Evolutionary conservation across 108 stramenopile genomes (phyloP), one percentile per base, ranked within the genome.

Genomic region (Cyclotella sp.): DNA sequence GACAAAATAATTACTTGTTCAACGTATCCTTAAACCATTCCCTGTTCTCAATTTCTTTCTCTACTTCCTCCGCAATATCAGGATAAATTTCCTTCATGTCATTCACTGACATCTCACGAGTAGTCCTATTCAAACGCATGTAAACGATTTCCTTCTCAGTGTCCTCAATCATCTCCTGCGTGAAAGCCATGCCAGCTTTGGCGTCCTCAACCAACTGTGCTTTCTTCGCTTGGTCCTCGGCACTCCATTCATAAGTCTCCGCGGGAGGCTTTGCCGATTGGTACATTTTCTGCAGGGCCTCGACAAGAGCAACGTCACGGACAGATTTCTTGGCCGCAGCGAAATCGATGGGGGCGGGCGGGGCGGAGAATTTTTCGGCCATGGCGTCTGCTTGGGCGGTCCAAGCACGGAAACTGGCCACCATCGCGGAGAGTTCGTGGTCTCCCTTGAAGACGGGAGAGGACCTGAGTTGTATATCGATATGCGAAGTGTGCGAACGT

Each of bases 11-110:
- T 72, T 78, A 83, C 63, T 85, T 68, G 26, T 57, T 65, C 63
- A 82, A 63, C 3, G 82, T 78, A 81, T 95, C 95, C 86, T 93
- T 95, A 88, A 95, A 95, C 95, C 95, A 95, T 71, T 93, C 89
- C 79, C 95, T 93, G 30, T 85, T 76, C 72, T 93, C 92, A 70
- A 95, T 89, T 72, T 95, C 95, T 46, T 89, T 84, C 72, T 93
- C 91, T 40, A 91, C 87, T 71, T 95, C 92, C 65, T 93, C 92
- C 21, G 90, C 91, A 70, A 95, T 90, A 57, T 89, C 89, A n/a
- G 95, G 95, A 77, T 95, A 93, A 78, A 87, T 81, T 45, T 90
- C 87, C 85, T 88, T 89, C 73, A 95, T 75, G 44, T 95, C 91
- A 60, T 75, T 87, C 30, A 85, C 72, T 43, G 87, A 87, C 27